phyloP scores from a whole-genome alignment of 176 grass and related monocot genomes.

The Hsuehochloa calcarea region DNA sequence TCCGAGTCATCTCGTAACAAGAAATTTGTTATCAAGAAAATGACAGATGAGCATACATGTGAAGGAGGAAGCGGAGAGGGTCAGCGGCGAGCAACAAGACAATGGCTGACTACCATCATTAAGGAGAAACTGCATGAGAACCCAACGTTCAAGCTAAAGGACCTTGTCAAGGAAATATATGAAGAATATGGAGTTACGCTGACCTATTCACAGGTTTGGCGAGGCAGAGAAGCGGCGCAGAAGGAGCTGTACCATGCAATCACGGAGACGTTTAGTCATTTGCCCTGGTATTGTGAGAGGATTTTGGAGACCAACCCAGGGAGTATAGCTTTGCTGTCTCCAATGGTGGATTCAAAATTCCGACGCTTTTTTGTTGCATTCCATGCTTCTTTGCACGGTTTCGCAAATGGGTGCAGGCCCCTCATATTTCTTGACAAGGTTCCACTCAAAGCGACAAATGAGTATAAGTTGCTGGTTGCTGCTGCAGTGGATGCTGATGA shows the following conservation, averaged over 20 bases:
- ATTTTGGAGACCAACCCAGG: slow-evolving; percentile 86
- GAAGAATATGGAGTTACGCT: slow-evolving; percentile 76
- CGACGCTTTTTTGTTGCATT: slow-evolving; percentile 92
- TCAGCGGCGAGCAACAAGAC: slow-evolving; percentile 77
- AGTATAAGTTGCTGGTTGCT: slow-evolving; percentile 77
- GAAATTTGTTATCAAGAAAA: slow-evolving; percentile 96
- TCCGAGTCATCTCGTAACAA: slow-evolving; percentile 88
- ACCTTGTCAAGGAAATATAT: slow-evolving; percentile 81
- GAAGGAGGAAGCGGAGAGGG: slow-evolving; percentile 66
- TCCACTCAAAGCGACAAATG: slow-evolving; percentile 82
- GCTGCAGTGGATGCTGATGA: slow-evolving; percentile 89
- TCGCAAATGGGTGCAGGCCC: slow-evolving; percentile 76
- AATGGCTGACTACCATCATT: slow-evolving; percentile 89
- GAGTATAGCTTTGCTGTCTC: slow-evolving; percentile 74
- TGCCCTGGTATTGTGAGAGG: slow-evolving; percentile 83
- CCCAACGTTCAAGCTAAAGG: slow-evolving; percentile 79
- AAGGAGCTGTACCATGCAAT: slow-evolving; percentile 84
- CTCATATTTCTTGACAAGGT: slow-evolving; percentile 96
- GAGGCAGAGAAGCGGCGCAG: slow-evolving; percentile 82
- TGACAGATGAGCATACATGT: slow-evolving; percentile 90
- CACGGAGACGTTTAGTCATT: slow-evolving; percentile 77
- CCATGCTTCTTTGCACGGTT: slow-evolving; percentile 92
- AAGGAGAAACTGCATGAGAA: slow-evolving; percentile 87
- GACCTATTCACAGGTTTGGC: slow-evolving; percentile 95
- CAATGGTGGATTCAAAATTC: slow-evolving; percentile 70